These are phyloP conservation scores for Taiwanofungus camphoratus DNA, from an alignment of 1,284 basidiomycete genomes.

Conservation along the genomic window DNA sequence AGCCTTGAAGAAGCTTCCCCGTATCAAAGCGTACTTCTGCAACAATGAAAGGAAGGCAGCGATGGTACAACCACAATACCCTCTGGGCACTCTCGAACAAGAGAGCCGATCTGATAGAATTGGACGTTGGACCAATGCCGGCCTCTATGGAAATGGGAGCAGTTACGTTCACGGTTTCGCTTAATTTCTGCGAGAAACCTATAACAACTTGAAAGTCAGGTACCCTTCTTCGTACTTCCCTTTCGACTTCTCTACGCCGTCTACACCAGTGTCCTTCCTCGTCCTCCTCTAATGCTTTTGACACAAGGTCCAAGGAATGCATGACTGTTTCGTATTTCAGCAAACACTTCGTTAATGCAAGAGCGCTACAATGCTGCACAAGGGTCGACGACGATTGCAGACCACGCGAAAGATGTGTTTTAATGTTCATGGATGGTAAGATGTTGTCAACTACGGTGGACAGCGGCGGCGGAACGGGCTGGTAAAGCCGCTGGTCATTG, in stretches of 20 bases:
- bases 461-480: constrained; percentile 70
- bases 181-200: constrained; percentile 61
- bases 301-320: constrained; percentile 44
- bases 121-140: constrained; percentile 12
- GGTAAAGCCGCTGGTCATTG: constrained; percentile 37
- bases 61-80: constrained; percentile 81
- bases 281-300: constrained; percentile 55
- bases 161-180: constrained; percentile 6
- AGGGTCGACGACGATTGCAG: constrained; percentile 64
- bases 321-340: constrained; percentile 61
- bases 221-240: constrained; percentile 70
- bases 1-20: constrained; percentile 68
- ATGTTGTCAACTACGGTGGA: constrained; percentile 67
- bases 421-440: constrained; percentile 67
- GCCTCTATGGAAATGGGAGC: not conserved
- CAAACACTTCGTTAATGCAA: constrained; percentile 69
- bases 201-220: constrained; percentile 84
- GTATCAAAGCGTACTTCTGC: constrained; percentile 82
- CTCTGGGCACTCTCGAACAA: constrained; percentile 76
- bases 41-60: constrained; percentile 66
- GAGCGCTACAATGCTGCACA: constrained; percentile 79
- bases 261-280: constrained; percentile 67
- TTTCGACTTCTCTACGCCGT: constrained; percentile 58
- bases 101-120: constrained; percentile 44
- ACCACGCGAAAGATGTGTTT: constrained; percentile 73